Conservation (phyloP, 148 eudicot genomes). For the Polygonum maritimum region DNA sequence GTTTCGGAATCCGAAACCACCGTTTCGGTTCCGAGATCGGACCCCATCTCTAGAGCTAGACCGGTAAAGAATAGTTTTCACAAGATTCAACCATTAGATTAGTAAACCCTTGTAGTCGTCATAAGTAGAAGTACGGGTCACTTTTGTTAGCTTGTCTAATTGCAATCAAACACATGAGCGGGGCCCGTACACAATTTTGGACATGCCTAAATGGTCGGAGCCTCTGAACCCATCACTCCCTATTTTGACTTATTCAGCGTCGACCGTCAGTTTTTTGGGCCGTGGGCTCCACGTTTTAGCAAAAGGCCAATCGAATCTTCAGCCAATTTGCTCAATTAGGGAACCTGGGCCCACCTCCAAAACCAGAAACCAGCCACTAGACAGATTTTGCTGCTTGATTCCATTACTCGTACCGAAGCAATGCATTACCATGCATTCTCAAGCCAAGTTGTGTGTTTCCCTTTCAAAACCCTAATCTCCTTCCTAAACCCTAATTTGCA, state of each 20-base stretch:
- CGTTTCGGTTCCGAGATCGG: no score
- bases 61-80: no score
- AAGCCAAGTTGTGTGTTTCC: not conserved
- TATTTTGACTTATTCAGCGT: not conserved
- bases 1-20: no score
- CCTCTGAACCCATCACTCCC: slow-evolving; percentile 2
- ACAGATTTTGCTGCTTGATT: not conserved
- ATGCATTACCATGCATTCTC: not conserved
- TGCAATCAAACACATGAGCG: not conserved
- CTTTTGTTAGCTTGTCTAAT: not conserved
- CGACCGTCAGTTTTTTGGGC: slow-evolving; percentile 3
- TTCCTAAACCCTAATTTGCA: no score
- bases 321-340: not conserved
- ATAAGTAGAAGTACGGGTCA: not conserved
- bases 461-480: not conserved
- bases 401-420: not conserved
- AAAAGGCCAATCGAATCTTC: not conserved
- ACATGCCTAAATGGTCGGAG: not conserved
- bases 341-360: not conserved
- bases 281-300: not conserved
- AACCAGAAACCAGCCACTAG: not conserved
- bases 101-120: no score
- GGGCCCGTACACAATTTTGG: not conserved
- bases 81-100: no score
- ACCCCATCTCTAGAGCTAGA: no score